A percentile compares a stretch with the other conserved stretches of the same genome.
Evolutionary conservation across 208 protist genomes (phyloP).

Genomic region (Leishmania tropica): DNA sequence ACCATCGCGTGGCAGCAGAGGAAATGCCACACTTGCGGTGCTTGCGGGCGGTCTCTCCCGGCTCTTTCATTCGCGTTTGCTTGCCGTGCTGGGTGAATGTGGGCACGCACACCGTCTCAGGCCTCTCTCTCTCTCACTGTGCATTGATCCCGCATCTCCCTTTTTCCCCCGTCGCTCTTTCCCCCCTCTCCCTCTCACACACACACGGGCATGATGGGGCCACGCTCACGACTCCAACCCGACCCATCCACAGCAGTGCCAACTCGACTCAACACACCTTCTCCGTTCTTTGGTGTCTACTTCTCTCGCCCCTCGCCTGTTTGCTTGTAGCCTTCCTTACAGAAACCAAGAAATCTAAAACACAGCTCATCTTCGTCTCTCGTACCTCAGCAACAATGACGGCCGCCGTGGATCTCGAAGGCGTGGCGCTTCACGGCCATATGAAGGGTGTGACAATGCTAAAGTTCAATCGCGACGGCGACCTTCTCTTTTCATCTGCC

Average conservation of each 20-base stretch:
- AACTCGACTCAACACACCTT: conserved; percentile 2
- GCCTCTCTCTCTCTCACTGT: conserved; percentile 5
- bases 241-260: conserved; percentile 1
- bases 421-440: conserved; percentile 87
- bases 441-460: conserved; percentile 93
- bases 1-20: background rate
- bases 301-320: background rate
- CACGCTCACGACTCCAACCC: background rate
- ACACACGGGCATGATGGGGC: background rate
- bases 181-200: background rate
- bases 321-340: background rate
- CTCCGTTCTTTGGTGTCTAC: conserved; percentile 11
- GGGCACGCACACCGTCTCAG: background rate
- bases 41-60: background rate
- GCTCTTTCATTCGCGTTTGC: background rate
- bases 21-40: background rate
- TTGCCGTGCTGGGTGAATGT: background rate
- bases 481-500: conserved; percentile 96
- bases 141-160: conserved; percentile 12
- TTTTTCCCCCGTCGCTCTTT: background rate
- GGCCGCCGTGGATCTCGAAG: conserved; percentile 42
- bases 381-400: conserved; percentile 18
- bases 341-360: conserved; percentile 19
- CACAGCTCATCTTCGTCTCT: background rate
- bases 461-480: conserved; percentile 98